Evolutionary conservation across 441 rosid genomes (phyloP).

Genomic region (Eugenia klotzschiana): DNA sequence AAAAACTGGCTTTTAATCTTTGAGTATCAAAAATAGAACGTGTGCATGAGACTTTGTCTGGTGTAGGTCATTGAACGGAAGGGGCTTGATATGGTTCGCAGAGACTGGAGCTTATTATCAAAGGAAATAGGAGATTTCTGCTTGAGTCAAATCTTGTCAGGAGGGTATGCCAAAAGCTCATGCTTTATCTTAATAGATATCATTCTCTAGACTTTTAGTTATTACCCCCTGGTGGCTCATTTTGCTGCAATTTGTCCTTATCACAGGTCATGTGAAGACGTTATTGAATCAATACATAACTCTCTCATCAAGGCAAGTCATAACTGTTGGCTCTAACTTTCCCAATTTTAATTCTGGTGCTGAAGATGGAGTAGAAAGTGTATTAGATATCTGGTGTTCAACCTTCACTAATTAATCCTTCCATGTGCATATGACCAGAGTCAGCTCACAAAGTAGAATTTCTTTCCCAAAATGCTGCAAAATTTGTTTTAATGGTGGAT

Average conservation of each 20-base stretch:
- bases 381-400: neutral
- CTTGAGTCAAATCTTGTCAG: conserved; percentile 70
- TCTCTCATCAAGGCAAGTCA: conserved; percentile 64
- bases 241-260: neutral
- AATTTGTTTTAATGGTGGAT: neutral
- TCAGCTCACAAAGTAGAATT: neutral
- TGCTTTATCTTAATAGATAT: neutral
- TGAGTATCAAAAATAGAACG: neutral
- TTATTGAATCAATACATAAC: conserved; percentile 73
- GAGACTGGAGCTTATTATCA: conserved; percentile 94
- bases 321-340: neutral
- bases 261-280: conserved; percentile 87
- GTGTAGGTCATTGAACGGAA: conserved; percentile 86
- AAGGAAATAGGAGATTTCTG: conserved; percentile 90
- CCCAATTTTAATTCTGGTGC: neutral
- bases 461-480: neutral
- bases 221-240: neutral
- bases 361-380: neutral
- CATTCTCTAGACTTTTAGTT: neutral
- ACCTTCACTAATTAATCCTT: neutral
- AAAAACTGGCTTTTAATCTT: neutral
- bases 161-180: conserved; percentile 40
- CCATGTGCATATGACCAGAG: neutral
- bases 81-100: conserved; percentile 98
- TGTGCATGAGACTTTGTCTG: neutral